These are phyloP conservation scores for Sugiyamaella xylanicola DNA, from an alignment of 1,139 yeast species.

Conservation along the genomic window DNA sequence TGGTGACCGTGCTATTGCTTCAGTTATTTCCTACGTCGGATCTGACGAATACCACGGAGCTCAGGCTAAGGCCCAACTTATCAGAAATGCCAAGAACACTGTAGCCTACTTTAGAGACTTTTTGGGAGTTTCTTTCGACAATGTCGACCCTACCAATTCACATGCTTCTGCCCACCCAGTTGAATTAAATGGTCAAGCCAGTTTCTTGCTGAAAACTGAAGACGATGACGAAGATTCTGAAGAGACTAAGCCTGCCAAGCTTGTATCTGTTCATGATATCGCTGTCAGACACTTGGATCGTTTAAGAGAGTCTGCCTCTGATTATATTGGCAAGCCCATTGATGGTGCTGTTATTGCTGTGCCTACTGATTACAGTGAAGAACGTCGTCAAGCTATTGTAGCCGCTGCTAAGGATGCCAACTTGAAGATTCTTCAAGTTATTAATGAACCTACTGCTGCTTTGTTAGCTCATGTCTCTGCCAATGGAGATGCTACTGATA, in stretches of 20 bases:
- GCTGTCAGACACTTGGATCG: constrained; percentile 82
- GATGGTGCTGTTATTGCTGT: constrained; percentile 87
- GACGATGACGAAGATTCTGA: constrained; percentile 45
- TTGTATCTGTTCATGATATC: constrained; percentile 71
- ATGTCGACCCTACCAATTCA: constrained; percentile 65
- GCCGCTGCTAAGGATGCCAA: constrained; percentile 71
- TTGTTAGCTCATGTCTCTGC: constrained; percentile 67
- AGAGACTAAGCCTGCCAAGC: constrained; percentile 42
- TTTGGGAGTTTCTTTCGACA: constrained; percentile 71
- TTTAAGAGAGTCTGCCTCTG: constrained; percentile 86
- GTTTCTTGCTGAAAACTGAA: constrained; percentile 57
- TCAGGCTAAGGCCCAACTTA: constrained; percentile 89
- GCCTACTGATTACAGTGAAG: constrained; percentile 82
- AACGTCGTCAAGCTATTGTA: constrained; percentile 66
- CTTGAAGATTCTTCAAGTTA: constrained; percentile 78
- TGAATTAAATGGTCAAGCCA: constrained; percentile 68
- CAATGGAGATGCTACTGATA: constrained; percentile 60
- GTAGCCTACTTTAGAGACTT: constrained; percentile 92
- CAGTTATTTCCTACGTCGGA: constrained; percentile 88
- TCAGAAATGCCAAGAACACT: constrained; percentile 88
- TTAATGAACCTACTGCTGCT: constrained; percentile 94
- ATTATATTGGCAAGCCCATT: constrained; percentile 78
- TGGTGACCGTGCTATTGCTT: constrained; percentile 97
- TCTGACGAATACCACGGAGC: constrained; percentile 96
- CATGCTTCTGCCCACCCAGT: constrained; percentile 74